Conservation (phyloP, 2,329 filamentous ascomycete species). For the Hymenoscyphus fructigenus region DNA sequence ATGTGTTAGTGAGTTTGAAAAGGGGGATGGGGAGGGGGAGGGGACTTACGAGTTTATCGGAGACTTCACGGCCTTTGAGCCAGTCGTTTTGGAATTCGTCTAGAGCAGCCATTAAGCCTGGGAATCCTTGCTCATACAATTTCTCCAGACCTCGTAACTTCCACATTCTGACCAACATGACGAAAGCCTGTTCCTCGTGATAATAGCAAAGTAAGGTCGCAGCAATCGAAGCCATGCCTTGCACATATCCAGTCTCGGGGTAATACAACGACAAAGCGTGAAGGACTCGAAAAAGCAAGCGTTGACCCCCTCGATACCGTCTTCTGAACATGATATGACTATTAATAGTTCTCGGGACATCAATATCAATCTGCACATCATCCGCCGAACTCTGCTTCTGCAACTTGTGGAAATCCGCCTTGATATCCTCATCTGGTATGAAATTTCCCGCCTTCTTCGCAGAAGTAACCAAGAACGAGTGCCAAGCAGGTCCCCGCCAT, state of each 20-base stretch:
- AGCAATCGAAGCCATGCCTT: conserved; percentile 93
- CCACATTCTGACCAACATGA: conserved; percentile 97
- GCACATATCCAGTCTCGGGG: conserved; percentile 89
- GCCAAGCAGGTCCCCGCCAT: conserved; percentile 93
- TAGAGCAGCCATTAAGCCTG: conserved; percentile 81
- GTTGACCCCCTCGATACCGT: conserved; percentile 87
- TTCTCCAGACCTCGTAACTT: conserved; percentile 80
- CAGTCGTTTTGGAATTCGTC: conserved; percentile 82
- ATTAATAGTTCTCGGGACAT: conserved; percentile 92
- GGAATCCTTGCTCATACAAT: conserved; percentile 81
- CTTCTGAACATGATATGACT: conserved; percentile 96
- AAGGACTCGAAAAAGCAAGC: conserved; percentile 86
- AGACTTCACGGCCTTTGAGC: conserved; percentile 77
- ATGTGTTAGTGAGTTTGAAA: conserved; percentile 17
- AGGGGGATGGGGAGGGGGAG: neutral
- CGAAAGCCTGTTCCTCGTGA: conserved; percentile 89
- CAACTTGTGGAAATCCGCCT: conserved; percentile 69
- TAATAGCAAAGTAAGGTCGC: conserved; percentile 95
- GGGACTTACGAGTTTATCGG: conserved; percentile 69
- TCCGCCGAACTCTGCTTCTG: conserved; percentile 77
- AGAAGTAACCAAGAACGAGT: conserved; percentile 81
- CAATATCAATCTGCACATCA: conserved; percentile 94
- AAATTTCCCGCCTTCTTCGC: conserved; percentile 64
- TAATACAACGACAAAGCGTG: conserved; percentile 91
- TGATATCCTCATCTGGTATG: conserved; percentile 68